These are phyloP conservation scores for Ophiostoma sp. DNA, from an alignment of 2,329 filamentous ascomycete species.

Conservation along the genomic window DNA sequence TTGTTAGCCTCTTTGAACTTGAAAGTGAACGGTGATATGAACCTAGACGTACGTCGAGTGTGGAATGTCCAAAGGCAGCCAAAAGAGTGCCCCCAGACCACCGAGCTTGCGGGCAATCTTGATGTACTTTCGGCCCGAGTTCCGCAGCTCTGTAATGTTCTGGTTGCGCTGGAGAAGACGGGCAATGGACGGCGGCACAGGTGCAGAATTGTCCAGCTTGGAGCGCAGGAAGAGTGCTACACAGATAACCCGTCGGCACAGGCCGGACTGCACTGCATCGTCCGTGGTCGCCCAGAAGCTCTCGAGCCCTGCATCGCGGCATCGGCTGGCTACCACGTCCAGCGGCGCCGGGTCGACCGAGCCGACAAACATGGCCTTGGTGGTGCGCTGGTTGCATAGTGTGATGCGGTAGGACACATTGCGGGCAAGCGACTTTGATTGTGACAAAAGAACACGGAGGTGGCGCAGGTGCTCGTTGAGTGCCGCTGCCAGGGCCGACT, in stretches of 20 bases:
- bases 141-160: conserved; percentile 31
- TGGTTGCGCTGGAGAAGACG: conserved; percentile 27
- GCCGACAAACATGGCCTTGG: conserved; percentile 31
- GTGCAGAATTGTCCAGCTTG: conserved; percentile 28
- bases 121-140: conserved; percentile 36
- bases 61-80: conserved; percentile 34
- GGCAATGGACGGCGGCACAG: conserved; percentile 28
- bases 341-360: conserved; percentile 25
- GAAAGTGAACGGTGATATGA: not conserved
- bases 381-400: conserved; percentile 33
- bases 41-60: conserved; percentile 32
- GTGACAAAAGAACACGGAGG: conserved; percentile 28
- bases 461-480: conserved; percentile 8
- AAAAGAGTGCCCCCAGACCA: conserved; percentile 33
- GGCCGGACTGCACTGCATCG: conserved; percentile 27
- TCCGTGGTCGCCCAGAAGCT: conserved; percentile 30
- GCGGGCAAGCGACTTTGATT: conserved; percentile 32
- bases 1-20: not conserved
- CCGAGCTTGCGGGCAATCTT: conserved; percentile 34
- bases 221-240: conserved; percentile 33
- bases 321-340: conserved; percentile 24
- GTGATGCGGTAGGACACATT: conserved; percentile 33
- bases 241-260: conserved; percentile 33
- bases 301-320: conserved; percentile 22
- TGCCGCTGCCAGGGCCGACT: conserved; percentile 3